Base-by-base conservation (phyloP, 148 eudicot species). In the Cornus suecica region DNA sequence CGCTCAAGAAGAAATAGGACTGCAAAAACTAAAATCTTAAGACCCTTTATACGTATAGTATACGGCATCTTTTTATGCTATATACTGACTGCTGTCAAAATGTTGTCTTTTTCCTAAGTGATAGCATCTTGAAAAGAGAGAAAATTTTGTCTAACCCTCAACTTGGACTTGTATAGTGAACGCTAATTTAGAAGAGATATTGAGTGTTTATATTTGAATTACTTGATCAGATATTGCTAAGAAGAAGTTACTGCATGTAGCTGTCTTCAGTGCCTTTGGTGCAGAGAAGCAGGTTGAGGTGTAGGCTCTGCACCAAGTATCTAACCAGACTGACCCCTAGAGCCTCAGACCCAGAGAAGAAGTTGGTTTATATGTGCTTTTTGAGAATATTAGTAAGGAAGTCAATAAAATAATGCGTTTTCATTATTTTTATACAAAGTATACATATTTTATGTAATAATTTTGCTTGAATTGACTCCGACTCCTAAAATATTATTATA, bases 271-370 rank as follows among this genome's bases (percentile, higher is more conserved):
- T 91, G 91, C 97, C 91, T 91, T 90, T 88, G 82, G 84, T 93
- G 98, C 97, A 91, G 96, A 93, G 89, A 84, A 82, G 86, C 90
- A 89, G 94, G 88, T 87, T 86, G 87, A 83, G 76, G 78, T 83
- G 90, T 88, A 83, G 90, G 89, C 90, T 91, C 89, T 89, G 83
- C 88, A 83, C 74, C 88, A 87, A 79, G 74, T 87, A 80, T 83
- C 86, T 89, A 91, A 87, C 87, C 60, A 84, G 97, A 83, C 80
- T 84, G 87, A 84, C 84, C 79, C 79, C 77, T 89, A 88, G 86
- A 82, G 87, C 86, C 89, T 80, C 83, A 84, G 82, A 84, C 78
- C 85, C 82, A 37, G 78, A 68, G 78, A 82, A 80, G 85, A 81
- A 82, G 80, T 84, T 80, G 29, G 76, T 67, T 65, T 83, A 79